Evolutionary conservation across 2,329 filamentous ascomycete species (phyloP), one percentile per base, ranked within the genome.

Genomic region (Xylaria sp.): DNA sequence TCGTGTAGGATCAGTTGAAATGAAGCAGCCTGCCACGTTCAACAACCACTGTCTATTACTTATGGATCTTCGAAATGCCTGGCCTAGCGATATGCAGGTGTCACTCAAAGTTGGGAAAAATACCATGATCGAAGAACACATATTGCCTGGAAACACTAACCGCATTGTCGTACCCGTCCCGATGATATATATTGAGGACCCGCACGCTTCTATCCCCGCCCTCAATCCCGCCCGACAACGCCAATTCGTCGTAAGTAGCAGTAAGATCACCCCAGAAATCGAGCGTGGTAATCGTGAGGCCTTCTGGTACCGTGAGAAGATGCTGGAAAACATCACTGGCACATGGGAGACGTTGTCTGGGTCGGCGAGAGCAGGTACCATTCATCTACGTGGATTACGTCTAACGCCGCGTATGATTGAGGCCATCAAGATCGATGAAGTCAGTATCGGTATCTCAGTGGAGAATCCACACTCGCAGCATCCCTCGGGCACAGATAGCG

Each of bases 221-320:
- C 82, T 97, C 9, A 93, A 94, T 68, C 90, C 90, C 0, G 88
- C 89, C 0, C 88, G 90, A n/a, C 90, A 92, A 72, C 86, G 93
- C n/a, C 94, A 97, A 73, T 97, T 96, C 71, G 92, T 97, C 31
- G 92, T 97, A 45, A 95, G 91, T 76, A 86, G 89, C 15, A 89
- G 87, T 72, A 91, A 91, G 70, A 87, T 94, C 59, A 89, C 90
- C 0, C 91, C 92, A 0, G 92, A 95, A 67, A 86, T 85, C 45
- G 94, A 97, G 77, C 86, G 91, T 35, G 85, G 88, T 12, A 90
- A 84, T 63, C 84, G 94, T 54, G 92, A 97, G 77, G 87, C 89
- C 0, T 97, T 97, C 75, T 97, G 94, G 94, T 97, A 92, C 75
- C 87, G 93, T 15, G 91, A 96, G 75, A 88, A 87, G 72, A 84